phyloP scores from a whole-genome alignment of 345 rosid genomes.

The Anastatica hierochuntica region DNA sequence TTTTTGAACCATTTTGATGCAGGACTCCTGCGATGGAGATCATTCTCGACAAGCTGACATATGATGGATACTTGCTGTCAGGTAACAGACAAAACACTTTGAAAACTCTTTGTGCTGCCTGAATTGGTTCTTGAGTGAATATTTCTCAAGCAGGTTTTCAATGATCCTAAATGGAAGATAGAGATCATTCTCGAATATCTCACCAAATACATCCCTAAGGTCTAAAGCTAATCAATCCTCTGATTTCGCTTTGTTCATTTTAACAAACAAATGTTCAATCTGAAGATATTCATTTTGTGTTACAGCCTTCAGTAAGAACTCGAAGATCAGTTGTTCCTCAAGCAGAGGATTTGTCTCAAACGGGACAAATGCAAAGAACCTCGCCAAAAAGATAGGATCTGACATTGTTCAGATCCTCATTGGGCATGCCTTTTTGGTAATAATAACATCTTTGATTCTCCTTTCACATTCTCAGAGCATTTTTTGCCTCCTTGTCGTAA shows the following conservation, averaged over 20 bases:
- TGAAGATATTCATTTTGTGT: neutral
- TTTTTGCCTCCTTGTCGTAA: neutral
- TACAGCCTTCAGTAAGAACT: slow-evolving; percentile 61
- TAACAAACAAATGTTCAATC: too few relatives aligned
- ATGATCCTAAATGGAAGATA: slow-evolving; percentile 74
- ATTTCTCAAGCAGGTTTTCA: slow-evolving; percentile 41
- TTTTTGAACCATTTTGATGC: slow-evolving; percentile 23
- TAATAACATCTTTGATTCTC: slow-evolving; percentile 2
- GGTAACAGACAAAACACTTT: slow-evolving; percentile 7
- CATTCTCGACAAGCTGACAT: slow-evolving; percentile 61
- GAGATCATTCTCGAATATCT: slow-evolving; percentile 62
- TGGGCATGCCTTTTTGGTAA: slow-evolving; percentile 76
- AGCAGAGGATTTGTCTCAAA: slow-evolving; percentile 38
- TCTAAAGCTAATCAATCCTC: slow-evolving; percentile 7
- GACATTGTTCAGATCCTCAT: slow-evolving; percentile 60
- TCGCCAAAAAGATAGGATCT: slow-evolving; percentile 43
- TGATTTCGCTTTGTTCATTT: neutral
- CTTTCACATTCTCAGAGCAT: slow-evolving; percentile 4
- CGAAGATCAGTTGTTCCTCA: slow-evolving; percentile 38
- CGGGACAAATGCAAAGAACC: slow-evolving; percentile 30
- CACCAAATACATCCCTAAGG: slow-evolving; percentile 56
- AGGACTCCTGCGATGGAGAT: slow-evolving; percentile 69
- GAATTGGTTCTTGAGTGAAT: neutral
- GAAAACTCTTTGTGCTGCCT: neutral
- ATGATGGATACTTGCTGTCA: slow-evolving; percentile 38